Evolutionary conservation across 2,329 filamentous ascomycete genomes (phyloP).

Genomic region (Neopestalotiopsis sp.): DNA sequence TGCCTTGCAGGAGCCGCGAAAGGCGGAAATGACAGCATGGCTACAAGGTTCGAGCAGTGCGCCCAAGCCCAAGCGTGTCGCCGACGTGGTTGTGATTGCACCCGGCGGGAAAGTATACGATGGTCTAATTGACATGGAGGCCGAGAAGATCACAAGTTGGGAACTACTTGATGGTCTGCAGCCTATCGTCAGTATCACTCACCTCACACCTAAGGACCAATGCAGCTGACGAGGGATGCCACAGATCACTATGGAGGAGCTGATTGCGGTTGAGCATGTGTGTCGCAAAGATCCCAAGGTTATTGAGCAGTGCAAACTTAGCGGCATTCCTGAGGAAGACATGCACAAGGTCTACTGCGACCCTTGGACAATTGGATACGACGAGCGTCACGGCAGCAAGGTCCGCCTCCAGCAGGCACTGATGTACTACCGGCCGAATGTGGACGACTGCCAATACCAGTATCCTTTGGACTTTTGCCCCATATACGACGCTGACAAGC

Average conservation of each 20-base stretch:
- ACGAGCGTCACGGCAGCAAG: slow-evolving; percentile 82
- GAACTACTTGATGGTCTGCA: slow-evolving; percentile 77
- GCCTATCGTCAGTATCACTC: slow-evolving; percentile 65
- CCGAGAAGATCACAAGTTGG: slow-evolving; percentile 74
- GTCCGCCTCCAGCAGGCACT: slow-evolving; percentile 87
- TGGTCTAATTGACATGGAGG: slow-evolving; percentile 75
- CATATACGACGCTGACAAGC: slow-evolving; percentile 82
- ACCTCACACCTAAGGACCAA: not conserved
- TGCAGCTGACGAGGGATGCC: slow-evolving; percentile 18
- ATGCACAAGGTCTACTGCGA: slow-evolving; percentile 98
- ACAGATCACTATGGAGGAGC: slow-evolving; percentile 88
- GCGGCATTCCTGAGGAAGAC: slow-evolving; percentile 79
- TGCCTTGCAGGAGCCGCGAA: slow-evolving; percentile 82
- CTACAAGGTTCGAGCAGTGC: slow-evolving; percentile 61
- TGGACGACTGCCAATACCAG: slow-evolving; percentile 88
- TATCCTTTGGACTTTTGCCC: slow-evolving; percentile 94
- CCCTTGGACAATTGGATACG: slow-evolving; percentile 94
- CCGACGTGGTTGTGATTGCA: slow-evolving; percentile 83
- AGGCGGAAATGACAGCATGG: slow-evolving; percentile 83
- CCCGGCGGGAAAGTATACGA: slow-evolving; percentile 82
- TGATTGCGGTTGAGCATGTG: slow-evolving; percentile 78
- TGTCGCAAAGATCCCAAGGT: slow-evolving; percentile 81
- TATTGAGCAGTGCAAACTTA: slow-evolving; percentile 85
- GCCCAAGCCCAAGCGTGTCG: slow-evolving; percentile 71
- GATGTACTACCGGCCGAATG: slow-evolving; percentile 90